A percentile compares a stretch with the other conserved stretches of the same genome.
Evolutionary conservation across 75 land plant genomes (phyloP).

Genomic region (Picea glauca): DNA sequence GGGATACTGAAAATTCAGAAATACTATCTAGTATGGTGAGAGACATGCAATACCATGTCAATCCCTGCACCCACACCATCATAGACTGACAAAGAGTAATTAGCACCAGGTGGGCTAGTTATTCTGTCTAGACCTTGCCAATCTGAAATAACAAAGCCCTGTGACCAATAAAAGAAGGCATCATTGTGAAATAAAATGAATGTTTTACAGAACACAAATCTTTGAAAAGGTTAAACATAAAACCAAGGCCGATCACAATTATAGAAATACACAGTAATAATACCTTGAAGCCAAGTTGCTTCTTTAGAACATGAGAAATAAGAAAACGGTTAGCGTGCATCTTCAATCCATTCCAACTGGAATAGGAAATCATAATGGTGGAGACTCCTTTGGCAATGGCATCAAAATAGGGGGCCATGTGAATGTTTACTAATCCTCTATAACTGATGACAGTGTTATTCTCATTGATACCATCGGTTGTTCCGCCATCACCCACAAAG

Average conservation of each 20-base stretch:
- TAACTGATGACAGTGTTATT: constrained; percentile 54
- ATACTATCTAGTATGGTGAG: neutral
- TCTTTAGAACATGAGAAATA: constrained; percentile 49
- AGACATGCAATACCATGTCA: constrained; percentile 45
- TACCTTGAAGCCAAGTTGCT: constrained; percentile 36
- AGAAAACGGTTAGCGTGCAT: constrained; percentile 65
- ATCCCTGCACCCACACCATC: constrained; percentile 52
- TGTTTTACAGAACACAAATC: neutral
- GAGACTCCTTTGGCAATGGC: constrained; percentile 60
- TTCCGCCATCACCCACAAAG: constrained; percentile 84
- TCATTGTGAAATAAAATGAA: neutral
- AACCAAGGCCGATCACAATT: neutral
- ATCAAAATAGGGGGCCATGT: constrained; percentile 61
- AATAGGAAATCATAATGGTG: constrained; percentile 70
- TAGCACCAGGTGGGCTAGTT: constrained; percentile 47
- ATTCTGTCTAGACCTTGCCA: constrained; percentile 68
- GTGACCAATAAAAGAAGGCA: neutral
- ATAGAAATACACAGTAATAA: neutral
- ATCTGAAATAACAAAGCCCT: constrained; percentile 69
- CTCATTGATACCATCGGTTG: constrained; percentile 61
- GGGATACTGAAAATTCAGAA: neutral
- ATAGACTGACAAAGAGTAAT: constrained; percentile 53
- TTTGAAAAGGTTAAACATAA: neutral
- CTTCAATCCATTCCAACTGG: constrained; percentile 73
- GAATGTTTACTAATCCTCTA: constrained; percentile 49